Conservation (phyloP, 768 basidiomycete species). For the Pleurotus citrinopileatus region DNA sequence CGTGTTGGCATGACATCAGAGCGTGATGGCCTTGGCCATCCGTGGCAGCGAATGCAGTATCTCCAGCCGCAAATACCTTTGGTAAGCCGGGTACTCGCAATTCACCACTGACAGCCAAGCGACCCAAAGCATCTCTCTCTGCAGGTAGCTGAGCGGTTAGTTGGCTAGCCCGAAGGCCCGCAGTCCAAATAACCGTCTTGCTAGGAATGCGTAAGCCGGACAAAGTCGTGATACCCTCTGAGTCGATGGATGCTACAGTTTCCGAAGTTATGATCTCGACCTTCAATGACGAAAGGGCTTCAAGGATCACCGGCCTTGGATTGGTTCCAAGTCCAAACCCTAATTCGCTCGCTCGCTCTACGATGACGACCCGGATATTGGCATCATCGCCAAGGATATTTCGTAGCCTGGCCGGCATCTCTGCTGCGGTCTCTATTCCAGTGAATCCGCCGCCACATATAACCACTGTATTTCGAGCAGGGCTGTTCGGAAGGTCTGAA, state of each 20-base stretch:
- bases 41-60: constrained; percentile 14
- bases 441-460: constrained; percentile 20
- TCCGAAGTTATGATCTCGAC: constrained; percentile 15
- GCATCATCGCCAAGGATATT: constrained; percentile 15
- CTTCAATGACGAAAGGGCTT: constrained; percentile 14
- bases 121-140: constrained; percentile 15
- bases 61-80: constrained; percentile 18
- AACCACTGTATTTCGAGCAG: constrained; percentile 20
- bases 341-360: constrained; percentile 13
- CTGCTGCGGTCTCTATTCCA: constrained; percentile 18
- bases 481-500: constrained; percentile 11
- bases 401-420: constrained; percentile 18
- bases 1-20: constrained; percentile 19
- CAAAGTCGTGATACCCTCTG: constrained; percentile 15
- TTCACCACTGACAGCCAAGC: constrained; percentile 14
- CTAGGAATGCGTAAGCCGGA: constrained; percentile 16
- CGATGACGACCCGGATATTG: constrained; percentile 15
- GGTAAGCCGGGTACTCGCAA: constrained; percentile 15
- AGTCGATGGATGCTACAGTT: constrained; percentile 15
- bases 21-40: constrained; percentile 17
- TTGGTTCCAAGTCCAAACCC: constrained; percentile 16
- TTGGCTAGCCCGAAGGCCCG: constrained; percentile 17
- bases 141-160: constrained; percentile 19
- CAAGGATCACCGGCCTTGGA: constrained; percentile 13
- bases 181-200: constrained; percentile 22